These are phyloP conservation scores for Murraya koenigii DNA, from an alignment of 345 rosid species.

Conservation along the genomic window DNA sequence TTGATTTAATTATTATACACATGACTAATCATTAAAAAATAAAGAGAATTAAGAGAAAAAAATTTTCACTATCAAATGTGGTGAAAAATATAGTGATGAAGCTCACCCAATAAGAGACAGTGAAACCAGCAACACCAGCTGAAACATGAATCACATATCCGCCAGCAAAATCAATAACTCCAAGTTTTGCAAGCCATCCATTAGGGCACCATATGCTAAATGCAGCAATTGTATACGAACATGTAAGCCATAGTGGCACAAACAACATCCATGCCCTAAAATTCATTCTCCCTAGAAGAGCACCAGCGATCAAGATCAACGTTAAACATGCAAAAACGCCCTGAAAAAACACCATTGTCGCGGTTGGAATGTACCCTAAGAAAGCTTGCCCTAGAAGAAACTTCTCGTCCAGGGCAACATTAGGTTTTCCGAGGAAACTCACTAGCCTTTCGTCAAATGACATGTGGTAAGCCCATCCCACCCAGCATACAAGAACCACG, in stretches of 20 bases:
- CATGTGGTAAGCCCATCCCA: conserved; percentile 50
- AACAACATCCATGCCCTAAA: conserved; percentile 49
- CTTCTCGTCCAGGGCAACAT: conserved; percentile 34
- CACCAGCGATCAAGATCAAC: conserved; percentile 43
- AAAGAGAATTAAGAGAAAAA: too few species aligned
- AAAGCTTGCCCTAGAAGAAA: conserved; percentile 36
- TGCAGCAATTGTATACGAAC: conserved; percentile 36
- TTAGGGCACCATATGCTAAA: conserved; percentile 47
- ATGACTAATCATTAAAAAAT: too few species aligned
- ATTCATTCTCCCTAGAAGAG: conserved; percentile 53
- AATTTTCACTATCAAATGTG: too few species aligned
- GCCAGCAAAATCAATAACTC: conserved; percentile 47
- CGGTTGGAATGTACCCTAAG: conserved; percentile 32
- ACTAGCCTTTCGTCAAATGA: conserved; percentile 45
- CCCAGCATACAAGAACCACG: conserved; percentile 44
- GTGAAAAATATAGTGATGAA: too few species aligned
- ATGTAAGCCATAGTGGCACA: conserved; percentile 49
- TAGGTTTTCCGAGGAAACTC: conserved; percentile 37
- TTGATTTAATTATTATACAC: too few species aligned
- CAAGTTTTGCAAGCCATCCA: conserved; percentile 50
- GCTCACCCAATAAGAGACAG: conserved; percentile 50
- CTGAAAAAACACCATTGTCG: conserved; percentile 53
- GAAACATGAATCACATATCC: conserved; percentile 57
- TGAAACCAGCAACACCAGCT: conserved; percentile 51
- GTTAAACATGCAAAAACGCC: conserved; percentile 42